Base-by-base conservation (phyloP, 1,284 basidiomycete species). In the Moesziomyces globuligerus region DNA sequence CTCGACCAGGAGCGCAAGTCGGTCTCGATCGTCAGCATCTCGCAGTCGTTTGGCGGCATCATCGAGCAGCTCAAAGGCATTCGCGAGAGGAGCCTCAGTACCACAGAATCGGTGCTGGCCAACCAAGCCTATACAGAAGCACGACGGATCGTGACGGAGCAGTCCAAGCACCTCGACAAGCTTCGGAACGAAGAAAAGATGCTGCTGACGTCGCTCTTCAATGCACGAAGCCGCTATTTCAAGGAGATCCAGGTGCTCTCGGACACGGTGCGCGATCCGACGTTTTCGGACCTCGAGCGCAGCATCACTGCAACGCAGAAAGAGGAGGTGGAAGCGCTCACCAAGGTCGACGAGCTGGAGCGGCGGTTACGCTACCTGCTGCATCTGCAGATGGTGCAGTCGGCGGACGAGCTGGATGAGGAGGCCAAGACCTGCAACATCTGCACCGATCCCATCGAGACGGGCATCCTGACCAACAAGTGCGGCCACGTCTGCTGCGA, bases 401-500 rank as follows among this genome's bases (percentile, higher is more conserved):
- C 67, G n/a, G 45, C 48, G 1, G 65, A 58, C 25, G 26, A 60
- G 23, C 38, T 59, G 21, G 64, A 71, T 24, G 61, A 73, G 10
- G 77, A 72, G 43, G 52, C 56, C 36, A 72, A 66, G 39, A 74
- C 28, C 0, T 80, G 78, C 70, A 58, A 67, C 41, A 75, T 81
- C 29, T 81, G 79, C 57, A 79, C 76, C 5, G 79, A 80, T 18
- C 37, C 48, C 3, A 76, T 81, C 28, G 48, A 66, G 21, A 75
- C 60, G n/a, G 78, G 78, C 25, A 60, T 79, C 15, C 62, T 81
- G 17, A 71, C 74, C 26, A 67, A 74, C 53, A 69, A 65, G 26
- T 81, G 79, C 36, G 77, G 78, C 8, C 79, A 81, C 37, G 50
- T 74, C 7, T 68, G 69, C 55, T 81, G 79, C 52, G 66, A 78